Evolutionary conservation across 306 rosid species (phyloP).

Genomic region (Hylodesmum podocarpum): DNA sequence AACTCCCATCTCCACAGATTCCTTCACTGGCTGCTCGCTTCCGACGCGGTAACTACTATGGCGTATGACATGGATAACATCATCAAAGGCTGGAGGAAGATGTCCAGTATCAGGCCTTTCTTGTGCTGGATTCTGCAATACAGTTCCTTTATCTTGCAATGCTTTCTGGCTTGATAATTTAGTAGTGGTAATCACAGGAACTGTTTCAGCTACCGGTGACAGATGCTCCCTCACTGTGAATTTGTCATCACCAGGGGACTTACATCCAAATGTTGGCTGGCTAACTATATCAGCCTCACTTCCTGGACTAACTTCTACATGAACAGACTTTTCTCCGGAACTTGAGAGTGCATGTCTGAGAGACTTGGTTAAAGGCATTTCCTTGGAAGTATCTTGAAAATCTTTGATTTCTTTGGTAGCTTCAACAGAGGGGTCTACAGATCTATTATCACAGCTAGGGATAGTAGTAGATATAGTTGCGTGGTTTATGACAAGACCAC

Average conservation of each 20-base stretch:
- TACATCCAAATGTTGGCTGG: constrained; percentile 34
- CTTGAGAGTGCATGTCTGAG: constrained; percentile 31
- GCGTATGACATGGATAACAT: constrained; percentile 90
- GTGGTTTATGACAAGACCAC: constrained; percentile 22
- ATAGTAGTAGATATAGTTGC: constrained; percentile 23
- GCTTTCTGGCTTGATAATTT: constrained; percentile 47
- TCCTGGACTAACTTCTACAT: constrained; percentile 38
- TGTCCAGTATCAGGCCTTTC: constrained; percentile 63
- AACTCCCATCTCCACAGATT: constrained; percentile 84
- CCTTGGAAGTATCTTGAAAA: constrained; percentile 42
- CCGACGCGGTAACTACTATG: constrained; percentile 97
- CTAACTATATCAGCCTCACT: constrained; percentile 40
- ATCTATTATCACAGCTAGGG: constrained; percentile 35
- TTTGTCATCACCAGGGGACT: constrained; percentile 70
- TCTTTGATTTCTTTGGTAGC: constrained; percentile 37
- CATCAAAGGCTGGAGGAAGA: constrained; percentile 91
- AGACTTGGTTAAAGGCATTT: constrained; percentile 34
- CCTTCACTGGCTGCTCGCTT: constrained; percentile 76
- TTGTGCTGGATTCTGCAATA: constrained; percentile 42
- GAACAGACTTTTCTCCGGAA: constrained; percentile 50
- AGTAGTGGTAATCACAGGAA: constrained; percentile 40
- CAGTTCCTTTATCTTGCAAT: constrained; percentile 53
- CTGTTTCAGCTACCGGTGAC: constrained; percentile 52
- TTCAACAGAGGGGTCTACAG: constrained; percentile 31
- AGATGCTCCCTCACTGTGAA: constrained; percentile 73